Evolutionary conservation across 192 early-diverging fungal species (phyloP).

Genomic region (Entomortierella lignicola): DNA sequence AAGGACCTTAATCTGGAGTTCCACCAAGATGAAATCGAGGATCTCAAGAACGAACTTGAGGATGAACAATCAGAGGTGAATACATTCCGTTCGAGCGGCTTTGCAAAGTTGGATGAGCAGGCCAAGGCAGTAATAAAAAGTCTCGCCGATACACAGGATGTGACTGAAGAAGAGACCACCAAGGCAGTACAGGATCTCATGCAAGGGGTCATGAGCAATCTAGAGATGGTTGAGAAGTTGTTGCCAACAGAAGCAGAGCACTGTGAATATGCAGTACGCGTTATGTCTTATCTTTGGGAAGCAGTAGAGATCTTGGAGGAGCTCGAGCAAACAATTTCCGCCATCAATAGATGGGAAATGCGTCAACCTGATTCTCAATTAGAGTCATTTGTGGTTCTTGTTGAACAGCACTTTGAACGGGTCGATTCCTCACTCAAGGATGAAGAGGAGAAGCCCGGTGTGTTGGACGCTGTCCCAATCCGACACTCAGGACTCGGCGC

Average conservation of each 20-base stretch:
- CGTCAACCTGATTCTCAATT: conserved; percentile 32
- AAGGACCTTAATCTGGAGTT: conserved; percentile 30
- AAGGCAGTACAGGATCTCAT: conserved; percentile 36
- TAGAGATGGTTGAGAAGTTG: conserved; percentile 48
- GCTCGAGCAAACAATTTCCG: conserved; percentile 11
- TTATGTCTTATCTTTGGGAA: conserved; percentile 26
- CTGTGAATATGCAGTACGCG: conserved; percentile 29
- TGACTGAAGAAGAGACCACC: conserved; percentile 23
- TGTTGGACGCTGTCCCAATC: conserved; percentile 13
- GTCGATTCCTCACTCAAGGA: conserved; percentile 7
- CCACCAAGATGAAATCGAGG: conserved; percentile 27
- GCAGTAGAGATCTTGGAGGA: conserved; percentile 11
- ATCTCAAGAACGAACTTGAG: conserved; percentile 26
- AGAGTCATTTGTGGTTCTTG: conserved; percentile 3
- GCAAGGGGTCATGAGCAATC: conserved; percentile 38
- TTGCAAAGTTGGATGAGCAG: conserved; percentile 48
- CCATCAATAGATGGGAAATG: conserved; percentile 45
- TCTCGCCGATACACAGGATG: conserved; percentile 22
- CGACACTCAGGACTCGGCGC: conserved; percentile 26
- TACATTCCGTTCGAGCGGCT: conserved; percentile 36
- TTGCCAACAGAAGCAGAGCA: conserved; percentile 38
- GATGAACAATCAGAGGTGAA: conserved; percentile 44
- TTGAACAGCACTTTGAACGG: background rate
- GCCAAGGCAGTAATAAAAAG: conserved; percentile 29
- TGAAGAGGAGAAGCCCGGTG: conserved; percentile 1